A percentile compares a stretch with the other conserved stretches of the same genome.
Evolutionary conservation across 202 grass and related monocot species (phyloP).

Genomic region (Panicum virgatum): DNA sequence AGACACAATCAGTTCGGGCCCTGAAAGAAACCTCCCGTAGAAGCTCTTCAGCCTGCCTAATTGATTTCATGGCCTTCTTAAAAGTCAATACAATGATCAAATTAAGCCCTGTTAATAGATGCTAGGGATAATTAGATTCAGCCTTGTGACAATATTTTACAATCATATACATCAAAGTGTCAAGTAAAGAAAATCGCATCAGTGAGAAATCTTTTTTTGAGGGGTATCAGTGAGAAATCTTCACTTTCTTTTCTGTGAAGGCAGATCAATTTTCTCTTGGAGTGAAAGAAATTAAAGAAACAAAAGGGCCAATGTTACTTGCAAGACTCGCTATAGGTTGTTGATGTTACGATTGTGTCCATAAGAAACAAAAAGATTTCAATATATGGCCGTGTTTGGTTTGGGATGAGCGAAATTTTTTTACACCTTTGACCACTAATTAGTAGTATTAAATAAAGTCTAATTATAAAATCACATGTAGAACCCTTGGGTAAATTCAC

Average conservation of each 20-base stretch:
- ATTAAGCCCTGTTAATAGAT: slow-evolving; percentile 62
- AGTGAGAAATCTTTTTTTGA: not conserved
- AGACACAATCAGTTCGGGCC: slow-evolving; percentile 78
- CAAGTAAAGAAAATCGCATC: not conserved
- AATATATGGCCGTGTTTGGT: too few relatives aligned
- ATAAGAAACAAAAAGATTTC: too few relatives aligned
- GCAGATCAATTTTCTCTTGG: not conserved
- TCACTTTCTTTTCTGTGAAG: not conserved
- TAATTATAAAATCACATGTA: too few relatives aligned
- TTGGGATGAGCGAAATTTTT: too few relatives aligned
- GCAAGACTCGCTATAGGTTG: not conserved
- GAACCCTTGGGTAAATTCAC: too few relatives aligned
- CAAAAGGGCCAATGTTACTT: not conserved
- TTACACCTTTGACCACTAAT: too few relatives aligned
- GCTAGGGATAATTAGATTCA: slow-evolving; percentile 7
- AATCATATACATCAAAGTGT: not conserved
- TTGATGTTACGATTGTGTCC: too few relatives aligned
- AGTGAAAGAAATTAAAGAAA: not conserved
- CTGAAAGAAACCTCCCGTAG: slow-evolving; percentile 69
- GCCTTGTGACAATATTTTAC: not conserved
- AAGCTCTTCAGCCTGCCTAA: slow-evolving; percentile 73
- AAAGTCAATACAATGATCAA: slow-evolving; percentile 76
- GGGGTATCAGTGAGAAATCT: not conserved
- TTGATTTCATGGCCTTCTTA: slow-evolving; percentile 67
- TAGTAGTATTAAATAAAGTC: too few relatives aligned